These are phyloP conservation scores for Sugiyamaella paludigena DNA, from an alignment of 1,139 yeast species.

Conservation along the genomic window DNA sequence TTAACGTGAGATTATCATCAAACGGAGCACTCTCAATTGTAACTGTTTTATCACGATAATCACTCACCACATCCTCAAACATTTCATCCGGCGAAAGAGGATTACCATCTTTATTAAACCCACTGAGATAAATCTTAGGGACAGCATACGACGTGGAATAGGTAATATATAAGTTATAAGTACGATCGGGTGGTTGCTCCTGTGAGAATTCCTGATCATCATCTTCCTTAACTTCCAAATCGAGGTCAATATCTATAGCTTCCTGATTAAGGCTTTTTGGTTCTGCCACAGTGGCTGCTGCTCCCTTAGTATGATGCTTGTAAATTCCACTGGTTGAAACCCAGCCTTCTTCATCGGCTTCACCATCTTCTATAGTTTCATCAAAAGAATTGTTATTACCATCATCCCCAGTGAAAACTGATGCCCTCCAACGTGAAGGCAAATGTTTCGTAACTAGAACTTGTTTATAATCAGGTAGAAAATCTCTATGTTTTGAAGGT, in stretches of 20 bases:
- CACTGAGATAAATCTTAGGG: conserved; percentile 90
- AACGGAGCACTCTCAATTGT: conserved; percentile 94
- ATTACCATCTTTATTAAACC: conserved; percentile 77
- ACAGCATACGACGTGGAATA: conserved; percentile 95
- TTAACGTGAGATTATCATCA: conserved; percentile 69
- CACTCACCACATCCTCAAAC: conserved; percentile 92
- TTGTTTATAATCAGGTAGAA: conserved; percentile 84
- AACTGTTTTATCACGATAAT: conserved; percentile 92
- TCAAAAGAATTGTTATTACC: conserved; percentile 25
- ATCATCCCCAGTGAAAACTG: conserved; percentile 49
- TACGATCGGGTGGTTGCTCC: conserved; percentile 48
- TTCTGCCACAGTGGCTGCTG: background rate
- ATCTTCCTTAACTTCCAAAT: conserved; percentile 32
- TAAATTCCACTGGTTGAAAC: conserved; percentile 15
- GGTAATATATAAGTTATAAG: conserved; percentile 83
- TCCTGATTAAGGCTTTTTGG: conserved; percentile 14
- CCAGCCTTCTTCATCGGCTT: conserved; percentile 62
- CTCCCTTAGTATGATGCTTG: background rate
- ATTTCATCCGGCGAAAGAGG: conserved; percentile 85
- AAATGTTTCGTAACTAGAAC: conserved; percentile 84
- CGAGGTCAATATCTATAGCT: conserved; percentile 34
- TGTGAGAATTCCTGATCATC: conserved; percentile 26
- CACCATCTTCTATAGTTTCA: conserved; percentile 28
- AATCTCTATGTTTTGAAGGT: conserved; percentile 56
- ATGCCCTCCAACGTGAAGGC: conserved; percentile 77